Evolutionary conservation across 2,329 filamentous ascomycete species (phyloP), one percentile per base, ranked within the genome.

Genomic region (Paecilomyces formosus): DNA sequence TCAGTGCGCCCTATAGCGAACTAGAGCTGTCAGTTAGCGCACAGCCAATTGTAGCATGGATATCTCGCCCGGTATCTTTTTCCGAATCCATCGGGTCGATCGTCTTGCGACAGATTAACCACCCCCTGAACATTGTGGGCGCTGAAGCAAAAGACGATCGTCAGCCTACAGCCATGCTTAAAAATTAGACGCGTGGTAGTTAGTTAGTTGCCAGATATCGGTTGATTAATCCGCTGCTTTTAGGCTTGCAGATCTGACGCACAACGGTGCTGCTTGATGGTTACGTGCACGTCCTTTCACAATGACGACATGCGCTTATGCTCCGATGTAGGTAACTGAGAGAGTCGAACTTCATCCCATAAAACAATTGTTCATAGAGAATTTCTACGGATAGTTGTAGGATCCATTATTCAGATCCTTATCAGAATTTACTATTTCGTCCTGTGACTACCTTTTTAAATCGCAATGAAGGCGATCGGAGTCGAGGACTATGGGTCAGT

Each of bases 401-500:
- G 4, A 15, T 52, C 28, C 13, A 11, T 52, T 28, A 21, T 52
- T 12, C 2, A 15, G 13, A 52, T 3, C 22, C 3, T 24, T 15
- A 3, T 3, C 13, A 11, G 3, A n/a, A 3, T 7, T 52, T 52
- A 15, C 13, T 9, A 45, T 45, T 45, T n/a, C 39, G 18, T 45
- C 39, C 39, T 18, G 39, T 9, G n/a, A 45, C n/a, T 45, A 21
- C 18, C 18, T 45, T 18, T 45, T 45, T 35, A 35, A 54, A 11
- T 15, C 18, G 26, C 18, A 12, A 57, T 57, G 55, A 57, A 57
- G 50, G 33, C 62, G 56, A 60, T 61, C 21, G 62, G 54, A 18
- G 58, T 65, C 11, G 63, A 62, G 15, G 50, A 63, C 13, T 64
- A 65, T 55, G 62, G 62, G 13, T 45, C 57, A 18, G 54, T 63